Evolutionary conservation across 129 eudicot genomes (phyloP).

Genomic region (Erigeron canadensis): DNA sequence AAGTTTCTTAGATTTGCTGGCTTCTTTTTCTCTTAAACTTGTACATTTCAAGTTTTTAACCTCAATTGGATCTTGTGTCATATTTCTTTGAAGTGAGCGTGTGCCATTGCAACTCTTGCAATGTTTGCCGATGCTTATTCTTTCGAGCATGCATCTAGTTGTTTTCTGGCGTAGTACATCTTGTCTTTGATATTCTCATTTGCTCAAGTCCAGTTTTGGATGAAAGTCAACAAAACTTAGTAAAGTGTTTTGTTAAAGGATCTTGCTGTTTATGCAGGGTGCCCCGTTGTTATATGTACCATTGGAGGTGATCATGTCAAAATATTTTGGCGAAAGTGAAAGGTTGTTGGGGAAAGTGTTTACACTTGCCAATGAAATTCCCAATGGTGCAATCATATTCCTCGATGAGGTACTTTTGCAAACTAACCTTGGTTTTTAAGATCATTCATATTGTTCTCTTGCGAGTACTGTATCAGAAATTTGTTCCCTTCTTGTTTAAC

Average conservation of each 20-base stretch:
- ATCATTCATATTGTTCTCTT: slow-evolving; percentile 9
- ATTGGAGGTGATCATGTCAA: slow-evolving; percentile 90
- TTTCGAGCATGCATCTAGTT: slow-evolving; percentile 2
- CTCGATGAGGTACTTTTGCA: slow-evolving; percentile 76
- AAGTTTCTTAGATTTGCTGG: background rate
- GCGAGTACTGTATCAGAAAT: slow-evolving; percentile 1
- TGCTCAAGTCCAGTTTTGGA: background rate
- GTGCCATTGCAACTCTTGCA: background rate
- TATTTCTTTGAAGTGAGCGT: slow-evolving; percentile 9
- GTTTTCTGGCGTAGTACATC: background rate
- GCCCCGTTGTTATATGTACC: slow-evolving; percentile 93
- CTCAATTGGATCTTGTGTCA: background rate
- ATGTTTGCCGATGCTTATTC: background rate
- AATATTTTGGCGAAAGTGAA: slow-evolving; percentile 97
- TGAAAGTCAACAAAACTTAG: background rate
- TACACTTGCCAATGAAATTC: slow-evolving; percentile 85
- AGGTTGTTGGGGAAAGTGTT: slow-evolving; percentile 91
- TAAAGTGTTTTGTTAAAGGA: slow-evolving; percentile 7
- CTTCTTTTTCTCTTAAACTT: slow-evolving; percentile 4
- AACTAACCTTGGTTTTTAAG: background rate
- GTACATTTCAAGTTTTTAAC: background rate
- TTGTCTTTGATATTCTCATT: background rate
- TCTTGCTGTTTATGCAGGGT: slow-evolving; percentile 50
- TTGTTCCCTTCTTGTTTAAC: slow-evolving; percentile 7
- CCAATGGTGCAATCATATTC: slow-evolving; percentile 84